Base-by-base conservation (phyloP, 495 filamentous ascomycete species). In the Podospora pseudopauciseta region DNA sequence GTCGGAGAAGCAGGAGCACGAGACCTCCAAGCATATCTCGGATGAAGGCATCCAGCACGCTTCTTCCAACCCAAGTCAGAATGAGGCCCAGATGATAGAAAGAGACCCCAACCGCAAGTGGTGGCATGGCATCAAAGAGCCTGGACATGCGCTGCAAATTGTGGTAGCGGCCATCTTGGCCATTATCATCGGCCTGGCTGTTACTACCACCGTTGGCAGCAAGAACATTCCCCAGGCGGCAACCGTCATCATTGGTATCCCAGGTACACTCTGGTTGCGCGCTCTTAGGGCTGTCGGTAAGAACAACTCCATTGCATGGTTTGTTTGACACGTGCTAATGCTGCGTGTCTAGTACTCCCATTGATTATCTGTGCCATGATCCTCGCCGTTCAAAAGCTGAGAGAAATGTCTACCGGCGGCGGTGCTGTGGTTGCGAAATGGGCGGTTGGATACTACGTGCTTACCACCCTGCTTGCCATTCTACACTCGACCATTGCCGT, bases 291-390 rank as follows among this genome's bases (percentile, higher is more conserved):
- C 76, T 2, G 73, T 75, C 16, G 75, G 75, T 77, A 64, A 6
- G 20, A 20, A 20, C 20, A 20, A 20, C 20, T 20, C 20, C 20
- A 20, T 20, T 20, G 20, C 20, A 20, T 20, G 20, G 20, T 20
- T 20, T 20, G 20, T 20, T 20, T 20, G 20, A 20, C 20, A 20
- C 20, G 20, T 20, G 20, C 20, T 20, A 20, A 20, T 20, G 20
- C 20, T 20, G 20, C 20, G 20, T 20, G 20, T 20, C 20, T 58
- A 73, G 75, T 78, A 7, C 69, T 78, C 6, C 76, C 76, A 26
- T 55, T 78, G 39, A 78, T 78, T 64, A 67, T 77, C 49, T 64
- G 55, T 5, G 75, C 76, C 68, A 77, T 78, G 62, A 72, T 78
- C 28, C 54, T 78, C 3, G 75, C 76, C 18, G 71, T 78, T 26